Evolutionary conservation across 257 asterid genomes (phyloP).

Genomic region (Ilex aquifolium): DNA sequence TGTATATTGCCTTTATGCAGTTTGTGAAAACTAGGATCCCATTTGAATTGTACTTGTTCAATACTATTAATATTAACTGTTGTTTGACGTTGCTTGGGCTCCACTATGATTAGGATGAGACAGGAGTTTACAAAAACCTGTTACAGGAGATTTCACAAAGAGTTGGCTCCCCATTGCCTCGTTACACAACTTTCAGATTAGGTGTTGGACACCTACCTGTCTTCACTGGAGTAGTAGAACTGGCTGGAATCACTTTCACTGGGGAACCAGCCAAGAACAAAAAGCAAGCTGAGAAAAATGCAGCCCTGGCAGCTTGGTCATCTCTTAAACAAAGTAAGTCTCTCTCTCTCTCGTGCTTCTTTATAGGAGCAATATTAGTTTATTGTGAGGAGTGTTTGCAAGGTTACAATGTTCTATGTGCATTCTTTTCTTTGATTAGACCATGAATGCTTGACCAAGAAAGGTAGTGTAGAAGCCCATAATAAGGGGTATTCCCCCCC

Average conservation of each 20-base stretch:
- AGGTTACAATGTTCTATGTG: too few relatives aligned
- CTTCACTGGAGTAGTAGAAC: slow-evolving; percentile 41
- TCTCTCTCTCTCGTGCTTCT: slow-evolving; percentile 12
- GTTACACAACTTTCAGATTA: slow-evolving; percentile 36
- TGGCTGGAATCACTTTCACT: slow-evolving; percentile 43
- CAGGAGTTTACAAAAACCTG: slow-evolving; percentile 49
- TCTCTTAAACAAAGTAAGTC: slow-evolving; percentile 43
- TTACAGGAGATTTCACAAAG: slow-evolving; percentile 55
- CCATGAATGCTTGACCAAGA: too few relatives aligned
- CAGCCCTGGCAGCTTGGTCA: slow-evolving; percentile 57
- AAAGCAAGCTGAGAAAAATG: slow-evolving; percentile 55
- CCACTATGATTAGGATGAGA: slow-evolving; percentile 36
- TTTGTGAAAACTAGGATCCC: too few relatives aligned
- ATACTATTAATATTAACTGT: not conserved
- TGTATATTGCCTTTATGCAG: too few relatives aligned
- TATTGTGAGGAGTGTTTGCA: slow-evolving; percentile 12
- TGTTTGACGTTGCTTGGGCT: not conserved
- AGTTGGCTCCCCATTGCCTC: slow-evolving; percentile 45
- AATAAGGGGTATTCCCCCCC: too few relatives aligned
- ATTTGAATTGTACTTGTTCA: not conserved
- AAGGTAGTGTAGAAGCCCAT: too few relatives aligned
- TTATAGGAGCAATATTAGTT: slow-evolving; percentile 17
- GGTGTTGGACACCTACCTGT: slow-evolving; percentile 48
- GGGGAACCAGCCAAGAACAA: slow-evolving; percentile 52
- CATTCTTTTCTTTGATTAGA: too few relatives aligned